phyloP scores from a whole-genome alignment of 352 stramenopile genomes.

The Achlya hypogyna region DNA sequence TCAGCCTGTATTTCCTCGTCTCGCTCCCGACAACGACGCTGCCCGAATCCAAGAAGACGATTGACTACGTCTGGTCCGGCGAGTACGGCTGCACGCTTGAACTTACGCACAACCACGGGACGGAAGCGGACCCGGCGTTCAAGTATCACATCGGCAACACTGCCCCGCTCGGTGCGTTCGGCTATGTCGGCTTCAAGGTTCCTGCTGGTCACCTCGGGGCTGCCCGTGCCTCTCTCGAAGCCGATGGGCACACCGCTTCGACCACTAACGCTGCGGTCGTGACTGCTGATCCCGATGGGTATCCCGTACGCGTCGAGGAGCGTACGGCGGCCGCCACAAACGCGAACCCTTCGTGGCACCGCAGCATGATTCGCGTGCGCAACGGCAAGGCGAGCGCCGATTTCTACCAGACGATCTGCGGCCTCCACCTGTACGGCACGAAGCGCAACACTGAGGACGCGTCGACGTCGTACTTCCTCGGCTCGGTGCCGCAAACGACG shows the following conservation, averaged over 20 bases:
- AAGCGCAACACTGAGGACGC: constrained; percentile 11
- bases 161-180: constrained; percentile 5
- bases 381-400: constrained; percentile 13
- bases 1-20: constrained; percentile 86
- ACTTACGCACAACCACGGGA: constrained; percentile 89
- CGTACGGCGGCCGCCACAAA: not conserved
- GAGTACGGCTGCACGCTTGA: constrained; percentile 49
- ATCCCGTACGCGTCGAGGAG: constrained; percentile 4
- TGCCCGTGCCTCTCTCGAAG: not conserved
- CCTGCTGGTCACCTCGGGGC: not conserved
- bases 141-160: constrained; percentile 18
- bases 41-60: constrained; percentile 22
- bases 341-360: constrained; percentile 9
- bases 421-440: constrained; percentile 13
- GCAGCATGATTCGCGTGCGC: constrained; percentile 17
- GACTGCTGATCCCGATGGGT: constrained; percentile 14
- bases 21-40: constrained; percentile 24
- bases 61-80: constrained; percentile 25
- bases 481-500: not conserved
- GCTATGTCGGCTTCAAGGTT: constrained; percentile 18
- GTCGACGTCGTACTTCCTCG: constrained; percentile 20
- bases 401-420: constrained; percentile 17
- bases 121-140: constrained; percentile 68
- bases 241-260: not conserved
- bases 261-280: not conserved